A percentile compares a stretch with the other conserved stretches of the same genome.
Evolutionary conservation across 306 rosid species (phyloP).

Genomic region (Glycyrrhiza uralensis): DNA sequence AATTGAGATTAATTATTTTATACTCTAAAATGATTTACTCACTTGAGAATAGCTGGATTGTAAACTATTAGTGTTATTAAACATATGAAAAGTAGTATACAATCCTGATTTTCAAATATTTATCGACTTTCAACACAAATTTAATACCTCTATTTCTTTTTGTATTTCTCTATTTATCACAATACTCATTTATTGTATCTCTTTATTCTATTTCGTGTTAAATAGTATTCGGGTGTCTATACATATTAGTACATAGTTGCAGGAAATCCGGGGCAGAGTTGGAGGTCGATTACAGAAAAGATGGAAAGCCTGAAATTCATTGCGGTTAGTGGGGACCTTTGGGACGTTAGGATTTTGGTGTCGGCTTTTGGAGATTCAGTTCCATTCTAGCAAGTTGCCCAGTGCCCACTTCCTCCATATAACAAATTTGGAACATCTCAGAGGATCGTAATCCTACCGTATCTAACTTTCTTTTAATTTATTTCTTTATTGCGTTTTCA

Average conservation of each 20-base stretch:
- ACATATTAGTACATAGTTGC: neutral
- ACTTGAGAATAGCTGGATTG: too few species aligned
- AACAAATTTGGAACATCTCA: neutral
- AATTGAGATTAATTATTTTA: too few species aligned
- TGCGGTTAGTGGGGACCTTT: slow-evolving; percentile 23
- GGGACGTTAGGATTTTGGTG: slow-evolving; percentile 34
- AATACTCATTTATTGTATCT: too few species aligned
- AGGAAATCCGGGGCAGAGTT: neutral
- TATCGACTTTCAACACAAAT: too few species aligned
- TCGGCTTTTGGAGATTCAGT: slow-evolving; percentile 33
- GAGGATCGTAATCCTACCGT: slow-evolving; percentile 4
- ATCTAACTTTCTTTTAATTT: neutral
- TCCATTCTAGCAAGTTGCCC: neutral
- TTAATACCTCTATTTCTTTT: too few species aligned
- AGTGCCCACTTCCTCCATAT: neutral
- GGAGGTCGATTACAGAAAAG: neutral
- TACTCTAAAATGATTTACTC: too few species aligned
- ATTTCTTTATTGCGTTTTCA: neutral
- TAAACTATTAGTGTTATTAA: too few species aligned
- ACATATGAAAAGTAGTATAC: too few species aligned
- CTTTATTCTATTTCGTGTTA: too few species aligned
- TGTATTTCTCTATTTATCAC: too few species aligned
- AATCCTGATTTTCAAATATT: too few species aligned
- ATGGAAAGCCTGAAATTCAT: neutral
- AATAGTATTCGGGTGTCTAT: too few species aligned